A percentile compares a stretch with the other conserved stretches of the same genome.
phyloP scores from a whole-genome alignment of 1,139 yeast genomes.

The Taphrina deformans region DNA sequence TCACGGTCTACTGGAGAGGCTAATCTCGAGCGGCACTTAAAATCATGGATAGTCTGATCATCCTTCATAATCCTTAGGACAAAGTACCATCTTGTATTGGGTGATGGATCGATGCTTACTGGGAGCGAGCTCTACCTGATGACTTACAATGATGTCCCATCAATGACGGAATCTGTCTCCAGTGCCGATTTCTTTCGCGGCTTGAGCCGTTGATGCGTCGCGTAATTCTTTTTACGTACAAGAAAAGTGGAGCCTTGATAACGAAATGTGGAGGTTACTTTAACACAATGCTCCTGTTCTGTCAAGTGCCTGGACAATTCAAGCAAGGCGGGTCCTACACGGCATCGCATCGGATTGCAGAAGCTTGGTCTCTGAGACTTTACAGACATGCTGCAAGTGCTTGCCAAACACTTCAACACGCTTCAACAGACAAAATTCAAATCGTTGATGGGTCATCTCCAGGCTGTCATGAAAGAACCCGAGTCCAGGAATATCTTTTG shows the following conservation, averaged over 20 bases:
- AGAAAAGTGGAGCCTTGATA: not conserved
- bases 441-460: not conserved
- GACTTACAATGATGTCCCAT: too few species aligned
- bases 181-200: not conserved
- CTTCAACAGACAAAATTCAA: not conserved
- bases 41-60: too few species aligned
- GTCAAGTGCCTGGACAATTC: too few species aligned
- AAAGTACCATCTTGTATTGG: too few species aligned
- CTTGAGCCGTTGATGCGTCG: not conserved
- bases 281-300: too few species aligned
- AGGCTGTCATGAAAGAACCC: not conserved
- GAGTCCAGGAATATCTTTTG: conserved; percentile 58
- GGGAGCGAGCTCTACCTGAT: too few species aligned
- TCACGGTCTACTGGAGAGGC: too few species aligned
- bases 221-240: conserved; percentile 7
- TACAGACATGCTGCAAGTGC: not conserved
- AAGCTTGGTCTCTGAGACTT: not conserved
- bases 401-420: not conserved
- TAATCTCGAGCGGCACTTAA: too few species aligned
- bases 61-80: too few species aligned
- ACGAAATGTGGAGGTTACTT: not conserved
- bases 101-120: too few species aligned
- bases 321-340: too few species aligned
- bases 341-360: too few species aligned
- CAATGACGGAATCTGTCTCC: not conserved